Evolutionary conservation across 2,329 filamentous ascomycete genomes (phyloP), one percentile per base, ranked within the genome.

Genomic region (Herpotrichia juniperi): DNA sequence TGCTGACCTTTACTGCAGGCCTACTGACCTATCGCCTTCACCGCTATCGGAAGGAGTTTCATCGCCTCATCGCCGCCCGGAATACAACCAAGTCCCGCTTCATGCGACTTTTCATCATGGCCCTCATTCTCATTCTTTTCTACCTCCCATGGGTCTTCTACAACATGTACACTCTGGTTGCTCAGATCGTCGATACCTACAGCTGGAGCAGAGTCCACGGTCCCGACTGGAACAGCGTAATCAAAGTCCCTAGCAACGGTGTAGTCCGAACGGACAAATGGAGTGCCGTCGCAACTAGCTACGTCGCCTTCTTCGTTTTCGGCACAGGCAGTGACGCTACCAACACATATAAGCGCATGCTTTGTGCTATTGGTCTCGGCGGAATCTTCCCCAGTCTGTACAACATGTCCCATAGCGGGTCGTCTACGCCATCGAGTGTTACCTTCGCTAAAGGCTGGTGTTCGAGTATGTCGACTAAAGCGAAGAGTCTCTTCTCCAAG

Each of bases 291-390:
- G 77, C 64, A 0, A 74, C 79, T 3, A 83, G 82, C 0, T 78
- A 82, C 52, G 51, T 85, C 22, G 71, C 84, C 11, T 89, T 89
- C 63, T 46, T 81, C n/a, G 82, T 87, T 61, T 88, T 88, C 58
- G 87, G 87, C 8, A 80, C 85, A 14, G 87, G 86, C 25, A 76
- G 74, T 22, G 87, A 89, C 61, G 86, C 86, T 0, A 51, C 64
- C 39, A 68, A 63, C 11, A 59, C 62, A 1, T 73, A 73, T 54
- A 67, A 62, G 48, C 58, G 53, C 2, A 58, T 66, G 34, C 43
- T 70, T 1, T 55, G 66, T 7, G 37, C 44, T 1, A 11, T 71
- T 0, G 70, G 69, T 0, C 42, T 69, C 4, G 71, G 71, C 10
- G 67, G 55, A 30, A 21, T 69, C 4, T 73, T 71, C 46, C 68